Evolutionary conservation across 2,329 filamentous ascomycete species (phyloP).

Genomic region (Hypoxylon sp.): DNA sequence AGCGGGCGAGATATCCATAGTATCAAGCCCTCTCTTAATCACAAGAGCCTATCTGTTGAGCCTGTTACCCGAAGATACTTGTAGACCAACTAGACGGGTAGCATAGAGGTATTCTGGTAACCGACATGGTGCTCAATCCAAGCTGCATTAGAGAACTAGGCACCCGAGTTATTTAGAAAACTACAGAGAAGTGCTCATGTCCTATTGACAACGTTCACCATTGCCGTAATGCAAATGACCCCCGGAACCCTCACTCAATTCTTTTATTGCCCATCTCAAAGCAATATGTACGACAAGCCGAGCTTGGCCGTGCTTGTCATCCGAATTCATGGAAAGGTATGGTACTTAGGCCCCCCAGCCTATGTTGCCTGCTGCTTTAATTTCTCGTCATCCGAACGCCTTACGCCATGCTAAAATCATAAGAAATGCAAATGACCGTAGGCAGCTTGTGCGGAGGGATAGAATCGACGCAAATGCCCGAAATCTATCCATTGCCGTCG

Average conservation of each 20-base stretch:
- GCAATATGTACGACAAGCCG: conserved; percentile 27
- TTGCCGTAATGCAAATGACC: conserved; percentile 20
- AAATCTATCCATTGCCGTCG: conserved; percentile 45
- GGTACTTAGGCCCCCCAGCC: conserved; percentile 15
- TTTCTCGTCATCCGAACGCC: conserved; percentile 50
- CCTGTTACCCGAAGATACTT: conserved; percentile 6
- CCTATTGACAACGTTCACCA: conserved; percentile 29
- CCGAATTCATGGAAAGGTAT: conserved; percentile 22
- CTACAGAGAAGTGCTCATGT: conserved; percentile 28
- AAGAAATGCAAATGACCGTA: conserved; percentile 50
- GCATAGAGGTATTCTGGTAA: conserved; percentile 5
- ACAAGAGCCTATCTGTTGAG: conserved; percentile 11
- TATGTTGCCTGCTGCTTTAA: conserved; percentile 30
- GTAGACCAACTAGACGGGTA: conserved; percentile 7
- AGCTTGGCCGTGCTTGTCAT: conserved; percentile 14
- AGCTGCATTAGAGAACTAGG: conserved; percentile 32
- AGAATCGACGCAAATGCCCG: neutral
- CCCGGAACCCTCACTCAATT: conserved; percentile 13
- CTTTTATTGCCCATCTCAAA: conserved; percentile 25
- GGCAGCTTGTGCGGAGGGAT: conserved; percentile 18
- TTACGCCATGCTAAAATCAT: conserved; percentile 59
- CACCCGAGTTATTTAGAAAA: conserved; percentile 27
- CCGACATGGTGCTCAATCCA: conserved; percentile 23
- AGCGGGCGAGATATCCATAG: conserved; percentile 16
- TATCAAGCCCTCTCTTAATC: conserved; percentile 17